Percentiles rank a stretch among this genome's conserved stretches.
Evolutionary conservation across 805 yeast species (phyloP).

Genomic region (Blastobotrys peoriensis): DNA sequence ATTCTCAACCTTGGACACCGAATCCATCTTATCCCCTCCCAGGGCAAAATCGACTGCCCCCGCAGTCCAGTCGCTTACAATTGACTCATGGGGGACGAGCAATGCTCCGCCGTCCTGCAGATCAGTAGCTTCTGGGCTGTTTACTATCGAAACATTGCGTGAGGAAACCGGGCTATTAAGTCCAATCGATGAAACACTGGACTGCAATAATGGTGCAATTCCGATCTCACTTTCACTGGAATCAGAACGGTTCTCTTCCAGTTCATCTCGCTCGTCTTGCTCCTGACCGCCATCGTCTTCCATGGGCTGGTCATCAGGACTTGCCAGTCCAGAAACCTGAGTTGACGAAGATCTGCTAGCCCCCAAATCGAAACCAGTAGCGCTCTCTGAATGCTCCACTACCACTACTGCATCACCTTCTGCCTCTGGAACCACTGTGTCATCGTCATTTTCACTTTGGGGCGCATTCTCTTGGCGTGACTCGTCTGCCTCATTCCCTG

Average conservation of each 20-base stretch:
- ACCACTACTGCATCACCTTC: too few relatives aligned
- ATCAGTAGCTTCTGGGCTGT: background rate
- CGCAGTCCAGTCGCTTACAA: constrained; percentile 18
- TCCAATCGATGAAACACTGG: background rate
- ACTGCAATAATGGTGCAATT: background rate
- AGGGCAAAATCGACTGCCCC: constrained; percentile 5
- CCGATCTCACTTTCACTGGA: background rate
- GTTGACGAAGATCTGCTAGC: too few relatives aligned
- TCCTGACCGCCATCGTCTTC: too few relatives aligned
- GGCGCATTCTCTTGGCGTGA: background rate
- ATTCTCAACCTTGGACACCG: constrained; percentile 11
- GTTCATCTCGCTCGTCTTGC: background rate
- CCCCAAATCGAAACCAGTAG: too few relatives aligned
- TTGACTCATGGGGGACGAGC: constrained; percentile 11
- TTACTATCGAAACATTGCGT: background rate
- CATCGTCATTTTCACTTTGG: background rate
- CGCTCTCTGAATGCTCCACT: too few relatives aligned
- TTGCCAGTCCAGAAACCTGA: too few relatives aligned
- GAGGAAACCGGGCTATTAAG: background rate
- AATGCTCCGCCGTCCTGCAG: background rate
- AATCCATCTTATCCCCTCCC: background rate
- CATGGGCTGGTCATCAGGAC: too few relatives aligned
- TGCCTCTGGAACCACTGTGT: background rate
- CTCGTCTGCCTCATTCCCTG: background rate
- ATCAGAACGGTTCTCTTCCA: too few relatives aligned